A percentile compares a stretch with the other conserved stretches of the same genome.
Evolutionary conservation across 2,329 filamentous ascomycete species (phyloP).

Genomic region (Nemania bipapillata): DNA sequence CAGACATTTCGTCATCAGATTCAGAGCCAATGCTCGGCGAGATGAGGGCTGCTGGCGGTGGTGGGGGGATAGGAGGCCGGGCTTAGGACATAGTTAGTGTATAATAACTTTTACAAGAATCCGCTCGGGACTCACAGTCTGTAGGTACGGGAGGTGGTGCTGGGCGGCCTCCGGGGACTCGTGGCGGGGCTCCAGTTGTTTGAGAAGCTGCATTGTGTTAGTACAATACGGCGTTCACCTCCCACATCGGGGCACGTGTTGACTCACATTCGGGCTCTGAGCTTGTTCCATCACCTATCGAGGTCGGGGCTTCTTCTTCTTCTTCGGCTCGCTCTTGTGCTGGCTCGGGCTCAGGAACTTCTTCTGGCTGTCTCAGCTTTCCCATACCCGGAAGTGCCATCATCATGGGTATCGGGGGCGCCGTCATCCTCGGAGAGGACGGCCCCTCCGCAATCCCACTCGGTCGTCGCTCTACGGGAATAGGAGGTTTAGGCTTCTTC

Average conservation of each 20-base stretch:
- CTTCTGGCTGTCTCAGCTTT: constrained; percentile 62
- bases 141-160: constrained; percentile 68
- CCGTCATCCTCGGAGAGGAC: constrained; percentile 57
- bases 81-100: constrained; percentile 59
- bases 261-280: constrained; percentile 47
- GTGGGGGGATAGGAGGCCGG: constrained; percentile 67
- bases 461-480: constrained; percentile 55
- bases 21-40: constrained; percentile 82
- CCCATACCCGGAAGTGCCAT: constrained; percentile 79
- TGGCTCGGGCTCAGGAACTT: constrained; percentile 62
- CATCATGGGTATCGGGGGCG: constrained; percentile 67
- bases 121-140: constrained; percentile 65
- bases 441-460: constrained; percentile 59
- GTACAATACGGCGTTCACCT: constrained; percentile 34
- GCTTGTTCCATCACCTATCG: constrained; percentile 46
- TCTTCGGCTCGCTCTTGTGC: constrained; percentile 56
- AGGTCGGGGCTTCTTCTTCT: constrained; percentile 45
- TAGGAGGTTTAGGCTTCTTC: constrained; percentile 67
- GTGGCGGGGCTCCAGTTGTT: constrained; percentile 54
- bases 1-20: constrained; percentile 87
- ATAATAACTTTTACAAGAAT: not conserved
- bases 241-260: constrained; percentile 24
- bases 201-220: constrained; percentile 48
- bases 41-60: constrained; percentile 63
- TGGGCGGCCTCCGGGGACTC: constrained; percentile 63